phyloP scores from a whole-genome alignment of 495 filamentous ascomycete species.

The Stereocaulon alpinum region DNA sequence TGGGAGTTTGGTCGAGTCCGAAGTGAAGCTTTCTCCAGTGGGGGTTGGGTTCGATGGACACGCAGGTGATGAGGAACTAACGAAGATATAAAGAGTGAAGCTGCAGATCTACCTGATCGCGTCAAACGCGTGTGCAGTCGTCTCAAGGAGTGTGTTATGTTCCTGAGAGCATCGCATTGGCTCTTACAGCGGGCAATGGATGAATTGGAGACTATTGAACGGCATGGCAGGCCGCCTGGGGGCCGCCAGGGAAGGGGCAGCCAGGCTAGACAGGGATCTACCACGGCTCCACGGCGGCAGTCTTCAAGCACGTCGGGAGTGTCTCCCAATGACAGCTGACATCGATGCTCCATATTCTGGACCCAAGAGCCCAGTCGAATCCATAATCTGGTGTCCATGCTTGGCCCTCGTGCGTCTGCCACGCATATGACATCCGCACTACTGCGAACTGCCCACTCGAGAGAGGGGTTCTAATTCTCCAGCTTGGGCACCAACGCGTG shows the following conservation, averaged over 20 bases:
- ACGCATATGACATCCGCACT: slow-evolving; percentile 9
- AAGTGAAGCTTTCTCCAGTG: slow-evolving; percentile 12
- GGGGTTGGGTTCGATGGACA: not conserved
- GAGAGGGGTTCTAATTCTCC: not conserved
- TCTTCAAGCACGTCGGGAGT: slow-evolving; percentile 9
- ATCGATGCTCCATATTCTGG: slow-evolving; percentile 2
- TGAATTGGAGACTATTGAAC: slow-evolving; percentile 3
- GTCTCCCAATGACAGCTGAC: slow-evolving; percentile 15
- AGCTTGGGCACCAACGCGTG: slow-evolving; percentile 14
- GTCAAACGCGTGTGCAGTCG: slow-evolving; percentile 21
- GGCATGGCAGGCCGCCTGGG: slow-evolving; percentile 5
- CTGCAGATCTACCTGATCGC: slow-evolving; percentile 12
- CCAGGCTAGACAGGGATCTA: slow-evolving; percentile 7
- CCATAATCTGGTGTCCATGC: slow-evolving; percentile 4
- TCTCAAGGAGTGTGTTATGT: slow-evolving; percentile 6
- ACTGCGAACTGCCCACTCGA: not conserved
- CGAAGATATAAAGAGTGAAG: slow-evolving; percentile 13
- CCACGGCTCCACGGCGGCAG: slow-evolving; percentile 14
- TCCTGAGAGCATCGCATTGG: not conserved
- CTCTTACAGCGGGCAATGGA: slow-evolving; percentile 1
- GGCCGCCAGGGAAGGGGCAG: slow-evolving; percentile 2
- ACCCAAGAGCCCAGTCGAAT: not conserved
- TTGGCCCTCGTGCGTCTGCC: slow-evolving; percentile 1
- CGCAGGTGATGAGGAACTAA: not conserved
- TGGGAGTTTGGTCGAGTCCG: not conserved